These are phyloP conservation scores for Cenococcum geophilum DNA, from an alignment of 495 filamentous ascomycete genomes.

Conservation along the genomic window DNA sequence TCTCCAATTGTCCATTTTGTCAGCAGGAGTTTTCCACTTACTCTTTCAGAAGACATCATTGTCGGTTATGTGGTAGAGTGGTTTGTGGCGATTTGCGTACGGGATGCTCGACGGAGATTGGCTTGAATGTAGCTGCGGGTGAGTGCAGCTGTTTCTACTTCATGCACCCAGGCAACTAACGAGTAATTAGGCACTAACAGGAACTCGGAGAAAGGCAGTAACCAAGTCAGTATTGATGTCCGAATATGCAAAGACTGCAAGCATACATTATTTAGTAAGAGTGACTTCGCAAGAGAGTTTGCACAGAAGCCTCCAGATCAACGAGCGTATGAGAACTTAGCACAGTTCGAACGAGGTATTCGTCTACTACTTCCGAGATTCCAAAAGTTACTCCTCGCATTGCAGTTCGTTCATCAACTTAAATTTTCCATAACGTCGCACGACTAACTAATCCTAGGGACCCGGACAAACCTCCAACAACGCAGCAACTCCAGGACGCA, in stretches of 20 bases:
- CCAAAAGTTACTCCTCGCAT: slow-evolving; percentile 64
- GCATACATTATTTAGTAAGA: slow-evolving; percentile 71
- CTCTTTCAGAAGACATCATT: slow-evolving; percentile 87
- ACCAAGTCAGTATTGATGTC: slow-evolving; percentile 65
- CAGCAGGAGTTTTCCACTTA: slow-evolving; percentile 89
- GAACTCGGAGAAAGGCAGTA: slow-evolving; percentile 54
- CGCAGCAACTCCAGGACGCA: slow-evolving; percentile 74
- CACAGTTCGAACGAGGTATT: slow-evolving; percentile 88
- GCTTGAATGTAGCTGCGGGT: slow-evolving; percentile 68
- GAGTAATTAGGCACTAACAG: slow-evolving; percentile 39
- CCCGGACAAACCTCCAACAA: slow-evolving; percentile 64
- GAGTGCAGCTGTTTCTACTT: slow-evolving; percentile 34
- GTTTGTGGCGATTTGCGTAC: slow-evolving; percentile 84
- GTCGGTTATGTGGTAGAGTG: slow-evolving; percentile 83
- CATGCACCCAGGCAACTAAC: not conserved
- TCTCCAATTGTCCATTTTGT: slow-evolving; percentile 82
- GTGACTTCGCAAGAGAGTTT: slow-evolving; percentile 71
- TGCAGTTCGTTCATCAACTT: slow-evolving; percentile 48
- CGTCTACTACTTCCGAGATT: slow-evolving; percentile 78
- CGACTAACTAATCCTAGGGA: slow-evolving; percentile 43
- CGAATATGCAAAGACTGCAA: slow-evolving; percentile 91
- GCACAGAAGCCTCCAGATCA: slow-evolving; percentile 65
- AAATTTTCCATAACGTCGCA: slow-evolving; percentile 31
- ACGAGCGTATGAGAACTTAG: slow-evolving; percentile 76
- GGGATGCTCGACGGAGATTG: slow-evolving; percentile 77